These are phyloP conservation scores for Scheffersomyces amazonensis DNA, from an alignment of 805 yeast species.

Conservation along the genomic window DNA sequence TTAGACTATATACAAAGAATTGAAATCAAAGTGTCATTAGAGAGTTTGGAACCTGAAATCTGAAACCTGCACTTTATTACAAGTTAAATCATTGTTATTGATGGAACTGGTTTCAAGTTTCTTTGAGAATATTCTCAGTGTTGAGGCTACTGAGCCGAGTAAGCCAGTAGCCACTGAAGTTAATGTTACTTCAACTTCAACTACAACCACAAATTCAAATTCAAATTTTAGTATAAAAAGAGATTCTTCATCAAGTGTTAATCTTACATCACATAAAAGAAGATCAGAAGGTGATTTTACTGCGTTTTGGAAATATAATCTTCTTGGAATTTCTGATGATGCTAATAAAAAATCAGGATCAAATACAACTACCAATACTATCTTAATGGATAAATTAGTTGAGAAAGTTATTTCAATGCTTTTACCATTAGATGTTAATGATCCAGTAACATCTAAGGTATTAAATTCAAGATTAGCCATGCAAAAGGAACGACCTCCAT, in stretches of 20 bases:
- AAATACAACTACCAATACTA: neutral
- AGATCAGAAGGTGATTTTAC: constrained; percentile 14
- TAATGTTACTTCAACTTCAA: neutral
- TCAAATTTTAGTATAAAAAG: neutral
- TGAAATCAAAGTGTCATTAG: no score
- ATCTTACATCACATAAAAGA: neutral
- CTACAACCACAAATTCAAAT: no score
- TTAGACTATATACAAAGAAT: no score
- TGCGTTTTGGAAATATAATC: constrained; percentile 21
- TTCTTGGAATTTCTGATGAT: constrained; percentile 10
- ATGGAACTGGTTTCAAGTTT: constrained; percentile 40
- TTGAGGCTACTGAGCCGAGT: constrained; percentile 11
- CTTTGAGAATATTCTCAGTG: constrained; percentile 32
- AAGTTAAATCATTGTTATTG: no score
- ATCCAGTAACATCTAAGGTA: constrained; percentile 37
- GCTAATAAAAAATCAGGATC: constrained; percentile 13
- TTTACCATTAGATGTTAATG: constrained; percentile 53
- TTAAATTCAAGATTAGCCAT: constrained; percentile 54
- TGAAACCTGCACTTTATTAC: no score
- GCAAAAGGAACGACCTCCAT: constrained; percentile 63
- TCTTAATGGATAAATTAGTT: constrained; percentile 55
- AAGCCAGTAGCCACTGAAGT: neutral
- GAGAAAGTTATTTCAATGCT: constrained; percentile 73
- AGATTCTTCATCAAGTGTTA: neutral
- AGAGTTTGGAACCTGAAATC: no score